Conservation (phyloP, 331 rosid species). For the Stylosanthes scabra region DNA sequence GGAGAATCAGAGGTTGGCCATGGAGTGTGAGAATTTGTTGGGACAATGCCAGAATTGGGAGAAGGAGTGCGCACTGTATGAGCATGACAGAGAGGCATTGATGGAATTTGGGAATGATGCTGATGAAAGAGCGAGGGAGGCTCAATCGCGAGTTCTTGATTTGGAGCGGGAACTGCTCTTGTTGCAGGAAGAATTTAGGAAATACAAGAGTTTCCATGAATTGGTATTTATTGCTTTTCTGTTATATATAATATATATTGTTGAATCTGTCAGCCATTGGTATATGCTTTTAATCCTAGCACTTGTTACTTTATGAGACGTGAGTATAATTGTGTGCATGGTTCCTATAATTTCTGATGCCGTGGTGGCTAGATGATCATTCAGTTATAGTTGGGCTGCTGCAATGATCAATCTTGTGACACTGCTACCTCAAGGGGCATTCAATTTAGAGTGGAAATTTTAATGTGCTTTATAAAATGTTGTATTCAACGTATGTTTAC, state of each 20-base stretch:
- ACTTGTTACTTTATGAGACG: background rate
- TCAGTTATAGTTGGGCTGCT: conserved; percentile 1
- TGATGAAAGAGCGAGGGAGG: conserved; percentile 83
- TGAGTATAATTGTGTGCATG: background rate
- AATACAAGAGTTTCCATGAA: conserved; percentile 40
- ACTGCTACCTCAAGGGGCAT: too few relatives aligned
- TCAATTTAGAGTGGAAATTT: too few relatives aligned
- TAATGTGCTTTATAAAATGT: background rate
- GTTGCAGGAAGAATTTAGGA: conserved; percentile 56
- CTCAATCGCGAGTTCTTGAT: conserved; percentile 63
- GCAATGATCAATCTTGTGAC: background rate
- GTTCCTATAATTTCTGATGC: background rate
- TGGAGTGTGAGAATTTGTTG: conserved; percentile 61
- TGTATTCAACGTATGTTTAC: conserved; percentile 1
- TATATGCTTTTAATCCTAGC: background rate
- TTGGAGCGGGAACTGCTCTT: conserved; percentile 64
- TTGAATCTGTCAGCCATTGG: too few relatives aligned
- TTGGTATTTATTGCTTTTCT: conserved; percentile 44
- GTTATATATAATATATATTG: too few relatives aligned
- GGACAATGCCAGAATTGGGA: conserved; percentile 66
- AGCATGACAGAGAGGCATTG: conserved; percentile 80
- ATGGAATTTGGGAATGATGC: conserved; percentile 98
- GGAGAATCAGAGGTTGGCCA: conserved; percentile 81
- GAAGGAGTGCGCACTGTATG: conserved; percentile 76
- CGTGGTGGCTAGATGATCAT: background rate